Base-by-base conservation (phyloP, 2,329 filamentous ascomycete genomes). In the Hirsutella rhossiliensis region DNA sequence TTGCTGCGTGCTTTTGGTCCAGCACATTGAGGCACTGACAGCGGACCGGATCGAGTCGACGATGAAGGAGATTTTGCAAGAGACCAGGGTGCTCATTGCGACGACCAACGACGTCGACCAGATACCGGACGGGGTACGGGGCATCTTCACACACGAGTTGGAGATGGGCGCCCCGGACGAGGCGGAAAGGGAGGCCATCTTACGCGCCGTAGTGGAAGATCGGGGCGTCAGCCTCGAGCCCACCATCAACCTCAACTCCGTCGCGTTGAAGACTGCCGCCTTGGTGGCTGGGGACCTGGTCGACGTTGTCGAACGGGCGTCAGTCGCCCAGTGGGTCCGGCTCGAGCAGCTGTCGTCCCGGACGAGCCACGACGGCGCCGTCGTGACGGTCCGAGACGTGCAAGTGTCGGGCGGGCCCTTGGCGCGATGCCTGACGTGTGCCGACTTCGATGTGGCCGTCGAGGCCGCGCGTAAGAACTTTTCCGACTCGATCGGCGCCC, bases 401-500 rank as follows among this genome's bases (percentile, higher is more conserved):
- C 78, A 92, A 47, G 72, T 97, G 9, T 82, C 92, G 1, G 92
- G 92, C 28, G 92, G 92, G 0, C 75, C 86, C 36, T 75, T 82
- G 11, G 84, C 85, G 5, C 80, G 80, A 27, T 86, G 84, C 43
- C 72, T 98, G 11, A 89, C 81, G 1, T 85, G 85, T 52, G 71
- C 75, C 2, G 92, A 98, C 62, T 90, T 97, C 51, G 88, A 95
- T 44, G 67, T 82, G n/a, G 92, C 92, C 0, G 90, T 98, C 4
- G 90, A 97, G 47, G 87, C 89, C 6, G 92, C 92, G 1, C 81
- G 92, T 44, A 96, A 96, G 73, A 97, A 96, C 64, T 98, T 98
- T 60, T 90, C 92, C 6, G 92, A 97, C 61, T 84, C 90, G 0
- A 98, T 98, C 50, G 92, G 92, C 20, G 92, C 92, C 5, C 92